phyloP scores from a whole-genome alignment of 352 stramenopile genomes.

The Pythium dissimile region DNA sequence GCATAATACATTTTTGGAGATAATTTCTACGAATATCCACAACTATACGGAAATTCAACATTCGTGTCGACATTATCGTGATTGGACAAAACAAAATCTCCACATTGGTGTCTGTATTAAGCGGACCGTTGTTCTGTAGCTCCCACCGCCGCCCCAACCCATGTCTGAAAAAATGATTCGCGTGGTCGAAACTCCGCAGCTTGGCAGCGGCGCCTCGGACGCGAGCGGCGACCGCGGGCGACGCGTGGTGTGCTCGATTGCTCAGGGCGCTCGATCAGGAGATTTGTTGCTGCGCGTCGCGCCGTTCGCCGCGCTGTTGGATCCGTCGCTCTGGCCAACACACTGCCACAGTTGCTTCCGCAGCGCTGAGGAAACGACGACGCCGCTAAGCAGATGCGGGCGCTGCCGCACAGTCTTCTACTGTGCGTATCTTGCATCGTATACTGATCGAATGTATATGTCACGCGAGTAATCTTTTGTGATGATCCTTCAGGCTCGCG shows the following conservation, averaged over 20 bases:
- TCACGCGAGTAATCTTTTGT: no score
- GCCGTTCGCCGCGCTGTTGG: slow-evolving; percentile 39
- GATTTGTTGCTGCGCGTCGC: slow-evolving; percentile 32
- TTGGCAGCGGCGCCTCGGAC: not conserved
- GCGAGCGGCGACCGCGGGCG: slow-evolving; percentile 30
- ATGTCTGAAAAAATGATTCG: slow-evolving; percentile 6
- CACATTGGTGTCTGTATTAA: no score
- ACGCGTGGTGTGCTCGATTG: slow-evolving; percentile 23
- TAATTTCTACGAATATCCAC: no score
- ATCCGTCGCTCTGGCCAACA: slow-evolving; percentile 47
- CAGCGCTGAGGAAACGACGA: not conserved
- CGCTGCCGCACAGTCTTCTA: slow-evolving; percentile 56
- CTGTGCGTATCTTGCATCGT: slow-evolving; percentile 31
- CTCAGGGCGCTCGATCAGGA: slow-evolving; percentile 14
- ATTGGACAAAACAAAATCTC: no score
- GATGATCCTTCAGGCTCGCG: slow-evolving; percentile 37
- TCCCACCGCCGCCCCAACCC: no score
- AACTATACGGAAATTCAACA: no score
- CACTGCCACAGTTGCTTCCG: slow-evolving; percentile 68
- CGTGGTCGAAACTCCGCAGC: not conserved
- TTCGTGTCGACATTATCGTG: no score
- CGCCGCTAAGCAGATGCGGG: slow-evolving; percentile 49
- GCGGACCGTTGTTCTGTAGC: not conserved
- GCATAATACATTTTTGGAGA: no score
- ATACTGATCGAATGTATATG: not conserved